Percentiles rank a stretch among this genome's conserved stretches.
phyloP scores from a whole-genome alignment of 1,284 basidiomycete genomes.

The Salmacisia buchloeana region DNA sequence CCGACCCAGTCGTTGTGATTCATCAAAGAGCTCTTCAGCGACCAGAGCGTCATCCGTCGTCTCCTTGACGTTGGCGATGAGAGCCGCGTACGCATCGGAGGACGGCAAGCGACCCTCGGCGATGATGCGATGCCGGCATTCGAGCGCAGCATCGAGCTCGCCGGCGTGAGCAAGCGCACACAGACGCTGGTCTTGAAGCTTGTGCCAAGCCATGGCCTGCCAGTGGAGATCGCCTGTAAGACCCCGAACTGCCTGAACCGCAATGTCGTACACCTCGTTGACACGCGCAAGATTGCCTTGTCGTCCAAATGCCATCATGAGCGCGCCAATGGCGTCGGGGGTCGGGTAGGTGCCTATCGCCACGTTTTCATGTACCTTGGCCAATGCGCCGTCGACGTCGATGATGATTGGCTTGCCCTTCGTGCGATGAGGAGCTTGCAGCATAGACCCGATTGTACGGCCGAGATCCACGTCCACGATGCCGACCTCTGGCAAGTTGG shows the following conservation, averaged over 20 bases:
- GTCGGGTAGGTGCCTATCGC: conserved; percentile 30
- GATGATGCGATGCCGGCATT: conserved; percentile 40
- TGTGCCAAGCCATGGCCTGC: conserved; percentile 52
- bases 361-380: conserved; percentile 18
- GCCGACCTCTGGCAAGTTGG: conserved; percentile 27
- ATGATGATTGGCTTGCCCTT: neutral
- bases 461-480: conserved; percentile 38
- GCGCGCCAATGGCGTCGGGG: conserved; percentile 27
- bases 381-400: conserved; percentile 20
- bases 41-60: conserved; percentile 49
- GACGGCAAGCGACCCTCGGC: conserved; percentile 35
- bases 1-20: conserved; percentile 42
- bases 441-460: conserved; percentile 8
- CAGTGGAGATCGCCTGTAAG: conserved; percentile 34
- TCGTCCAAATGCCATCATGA: conserved; percentile 44
- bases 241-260: conserved; percentile 33
- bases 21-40: conserved; percentile 47
- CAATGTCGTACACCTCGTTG: conserved; percentile 57
- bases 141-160: conserved; percentile 28
- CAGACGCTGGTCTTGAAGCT: conserved; percentile 43
- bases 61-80: conserved; percentile 46
- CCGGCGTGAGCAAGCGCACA: conserved; percentile 45
- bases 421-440: conserved; percentile 13
- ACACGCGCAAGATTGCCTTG: conserved; percentile 56
- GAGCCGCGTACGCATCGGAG: conserved; percentile 42